Evolutionary conservation across 371 early-diverging fungal species (phyloP).

Genomic region (Mucor circinelloides): DNA sequence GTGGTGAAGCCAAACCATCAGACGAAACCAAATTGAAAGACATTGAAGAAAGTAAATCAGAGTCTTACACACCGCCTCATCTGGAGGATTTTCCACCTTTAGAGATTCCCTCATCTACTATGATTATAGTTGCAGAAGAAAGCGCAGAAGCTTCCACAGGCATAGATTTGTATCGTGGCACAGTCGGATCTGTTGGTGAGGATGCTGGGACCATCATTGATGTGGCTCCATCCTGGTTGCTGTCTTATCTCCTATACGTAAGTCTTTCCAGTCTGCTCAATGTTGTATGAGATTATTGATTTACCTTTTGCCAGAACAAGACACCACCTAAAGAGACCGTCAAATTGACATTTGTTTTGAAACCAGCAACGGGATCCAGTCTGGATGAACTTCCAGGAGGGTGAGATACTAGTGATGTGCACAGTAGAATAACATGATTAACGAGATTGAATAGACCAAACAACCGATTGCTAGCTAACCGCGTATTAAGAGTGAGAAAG

Average conservation of each 20-base stretch:
- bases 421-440: not conserved
- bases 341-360: conserved; percentile 85
- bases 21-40: conserved; percentile 4
- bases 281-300: not conserved
- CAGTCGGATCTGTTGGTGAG: conserved; percentile 57
- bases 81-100: conserved; percentile 63
- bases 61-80: conserved; percentile 48
- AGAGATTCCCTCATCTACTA: conserved; percentile 65
- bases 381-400: conserved; percentile 66
- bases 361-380: conserved; percentile 61
- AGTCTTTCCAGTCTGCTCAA: conserved; percentile 3
- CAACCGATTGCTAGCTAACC: conserved; percentile 79
- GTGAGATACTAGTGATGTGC: conserved; percentile 27
- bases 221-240: conserved; percentile 62
- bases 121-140: conserved; percentile 79
- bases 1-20: not conserved
- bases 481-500: conserved; percentile 87
- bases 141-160: conserved; percentile 77
- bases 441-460: conserved; percentile 44
- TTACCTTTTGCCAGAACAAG: conserved; percentile 49
- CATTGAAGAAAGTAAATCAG: conserved; percentile 25
- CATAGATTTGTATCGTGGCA: conserved; percentile 77
- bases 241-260: conserved; percentile 65
- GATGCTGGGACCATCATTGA: conserved; percentile 50
- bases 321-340: conserved; percentile 71